These are phyloP conservation scores for Trifolium pratense DNA, from an alignment of 306 rosid genomes.

Conservation along the genomic window DNA sequence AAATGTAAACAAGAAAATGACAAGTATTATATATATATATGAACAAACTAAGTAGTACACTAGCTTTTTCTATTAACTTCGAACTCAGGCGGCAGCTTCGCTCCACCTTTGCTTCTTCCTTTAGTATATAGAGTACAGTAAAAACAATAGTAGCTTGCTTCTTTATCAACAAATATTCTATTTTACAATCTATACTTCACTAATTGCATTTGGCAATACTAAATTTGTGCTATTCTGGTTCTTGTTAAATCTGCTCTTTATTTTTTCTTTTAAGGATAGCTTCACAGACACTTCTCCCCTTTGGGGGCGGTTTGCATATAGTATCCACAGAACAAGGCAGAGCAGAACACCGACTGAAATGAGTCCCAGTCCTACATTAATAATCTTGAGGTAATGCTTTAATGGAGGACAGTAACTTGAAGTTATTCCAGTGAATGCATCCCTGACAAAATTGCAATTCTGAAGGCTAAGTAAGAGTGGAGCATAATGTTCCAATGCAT, in stretches of 20 bases:
- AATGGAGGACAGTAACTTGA: slow-evolving; percentile 79
- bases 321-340: slow-evolving; percentile 92
- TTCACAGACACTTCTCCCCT: slow-evolving; percentile 79
- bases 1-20: not conserved
- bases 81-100: slow-evolving; percentile 64
- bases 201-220: slow-evolving; percentile 41
- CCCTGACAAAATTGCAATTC: slow-evolving; percentile 91
- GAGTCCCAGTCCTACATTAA: slow-evolving; percentile 81
- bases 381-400: slow-evolving; percentile 65
- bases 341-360: slow-evolving; percentile 87
- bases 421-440: slow-evolving; percentile 76
- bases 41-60: slow-evolving; percentile 37
- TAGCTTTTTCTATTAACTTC: slow-evolving; percentile 29
- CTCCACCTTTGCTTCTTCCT: slow-evolving; percentile 68
- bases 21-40: not conserved
- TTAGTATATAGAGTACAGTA: slow-evolving; percentile 20
- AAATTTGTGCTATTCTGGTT: slow-evolving; percentile 35
- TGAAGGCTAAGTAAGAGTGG: slow-evolving; percentile 85
- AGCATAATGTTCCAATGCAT: slow-evolving; percentile 88
- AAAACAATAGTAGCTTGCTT: slow-evolving; percentile 24
- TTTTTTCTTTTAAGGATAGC: slow-evolving; percentile 53
- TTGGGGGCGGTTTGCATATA: slow-evolving; percentile 91
- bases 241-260: slow-evolving; percentile 44
- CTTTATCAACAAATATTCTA: slow-evolving; percentile 32
- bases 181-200: slow-evolving; percentile 49